Base-by-base conservation (phyloP, 139 green algal species). In the Nannochloris sp. region DNA sequence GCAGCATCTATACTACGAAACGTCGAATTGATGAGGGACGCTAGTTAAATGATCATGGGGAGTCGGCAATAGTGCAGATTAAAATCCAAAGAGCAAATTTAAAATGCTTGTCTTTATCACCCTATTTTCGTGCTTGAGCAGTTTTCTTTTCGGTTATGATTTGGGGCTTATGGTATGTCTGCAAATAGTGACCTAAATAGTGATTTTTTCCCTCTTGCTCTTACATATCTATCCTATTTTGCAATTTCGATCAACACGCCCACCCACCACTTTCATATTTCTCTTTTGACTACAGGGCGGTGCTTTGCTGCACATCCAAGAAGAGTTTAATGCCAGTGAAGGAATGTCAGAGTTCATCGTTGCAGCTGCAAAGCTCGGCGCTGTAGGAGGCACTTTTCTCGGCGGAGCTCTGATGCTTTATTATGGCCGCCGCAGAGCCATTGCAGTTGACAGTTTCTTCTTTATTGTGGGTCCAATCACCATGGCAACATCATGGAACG, bases 131-230 rank as follows among this genome's bases (percentile, higher is more conserved):
- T 79, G 68, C 0, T 51, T 93, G 6, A 81, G 80, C 2, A 85
- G 85, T 33, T 92, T 92, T 51, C 67, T 95, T 4, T 93, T 90
- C 39, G 88, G 86, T 61, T 93, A 57, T 32, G 84, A 64, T 8
- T 27, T 75, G 10, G 72, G 65, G 4, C 32, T 74, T 2, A 74
- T 74, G n/a, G 70, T 36, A 23, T 4, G 10, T n/a, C n/a, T n/a
- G n/a, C n/a, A n/a, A n/a, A n/a, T n/a, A n/a, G n/a, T n/a, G n/a
- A n/a, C n/a, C 10, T 48, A 10, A 51, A 35, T 15, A 10, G 55
- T 36, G n/a, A n/a, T n/a, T n/a, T n/a, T n/a, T n/a, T n/a, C n/a
- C n/a, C n/a, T 64, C 29, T 31, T 34, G 60, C n/a, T 19, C 51
- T 30, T 51, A 19, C 42, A 19, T 19, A 42, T 7, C 58, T 34